Base-by-base conservation (phyloP, 2,329 filamentous ascomycete species). In the Penicillium crustosum region DNA sequence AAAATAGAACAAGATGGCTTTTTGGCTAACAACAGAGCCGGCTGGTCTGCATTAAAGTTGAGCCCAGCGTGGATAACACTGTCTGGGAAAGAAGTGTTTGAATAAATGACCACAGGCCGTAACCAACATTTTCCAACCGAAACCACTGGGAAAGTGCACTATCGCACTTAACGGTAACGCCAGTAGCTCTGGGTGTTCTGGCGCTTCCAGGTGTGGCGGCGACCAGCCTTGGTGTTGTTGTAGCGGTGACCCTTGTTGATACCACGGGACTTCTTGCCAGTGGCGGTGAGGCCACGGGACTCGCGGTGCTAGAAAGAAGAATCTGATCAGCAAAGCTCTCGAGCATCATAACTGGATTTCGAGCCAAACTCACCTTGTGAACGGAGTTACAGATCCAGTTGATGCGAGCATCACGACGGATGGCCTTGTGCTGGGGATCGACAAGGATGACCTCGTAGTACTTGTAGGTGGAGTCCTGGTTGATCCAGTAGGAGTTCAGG, bases 401-500 rank as follows among this genome's bases (percentile, higher is more conserved):
- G 90, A 99, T 97, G 83, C 94, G 93, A 76, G 94, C 85, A 81
- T 99, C 94, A 78, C 90, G 91, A 82, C 94, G 94, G 87, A 99
- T 99, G 78, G 94, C 94, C 88, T 97, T 97, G 91, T 99, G 94
- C 86, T 95, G 90, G 79, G 94, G 94, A 85, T 99, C 94, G 79
- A 99, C 93, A 77, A 97, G 91, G 85, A 99, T 97, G 82, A 97
- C 89, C 85, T 99, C 94, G 86, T 87, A 99, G 90, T 99, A 99
- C 88, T 99, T 99, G 91, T 97, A 99, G 83, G 94, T 99, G 63
- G 93, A 97, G 86, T 99, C 94, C 87, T 97, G 92, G 90, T 99
- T 99, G 86, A 99, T 91, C 95, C 95, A 99, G 93, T 99, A 99
- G 67, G 93, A 97, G 90, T 99, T 99, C 77, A 99, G 90, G 78